Conservation (phyloP, 1,139 yeast species). For the Geotrichum fermentans region DNA sequence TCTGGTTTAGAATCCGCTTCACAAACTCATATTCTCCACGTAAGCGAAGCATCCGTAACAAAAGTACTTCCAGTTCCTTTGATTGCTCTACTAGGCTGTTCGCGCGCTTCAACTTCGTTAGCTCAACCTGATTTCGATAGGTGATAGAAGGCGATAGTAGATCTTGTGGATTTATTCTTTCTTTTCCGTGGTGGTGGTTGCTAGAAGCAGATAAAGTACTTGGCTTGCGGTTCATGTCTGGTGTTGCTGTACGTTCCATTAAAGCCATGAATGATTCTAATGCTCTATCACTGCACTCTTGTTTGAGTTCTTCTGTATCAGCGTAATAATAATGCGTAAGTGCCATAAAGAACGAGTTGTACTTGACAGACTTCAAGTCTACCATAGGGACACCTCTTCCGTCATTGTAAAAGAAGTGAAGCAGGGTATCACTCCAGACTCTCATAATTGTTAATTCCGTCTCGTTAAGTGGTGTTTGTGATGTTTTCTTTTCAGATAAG, state of each 20-base stretch:
- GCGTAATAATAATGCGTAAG: conserved; percentile 60
- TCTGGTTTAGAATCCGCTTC: conserved; percentile 51
- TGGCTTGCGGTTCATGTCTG: neutral
- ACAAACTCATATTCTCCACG: conserved; percentile 47
- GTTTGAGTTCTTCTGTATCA: conserved; percentile 45
- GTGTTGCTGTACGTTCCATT: neutral
- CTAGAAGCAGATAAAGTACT: too few relatives aligned
- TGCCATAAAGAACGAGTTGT: conserved; percentile 58
- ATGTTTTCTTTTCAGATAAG: conserved; percentile 52
- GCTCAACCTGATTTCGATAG: conserved; percentile 1
- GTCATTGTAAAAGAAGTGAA: conserved; percentile 71
- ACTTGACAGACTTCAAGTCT: conserved; percentile 57
- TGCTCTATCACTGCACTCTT: conserved; percentile 47
- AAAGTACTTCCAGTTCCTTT: conserved; percentile 31
- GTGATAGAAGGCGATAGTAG: too few relatives aligned
- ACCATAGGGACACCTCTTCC: conserved; percentile 78
- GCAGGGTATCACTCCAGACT: conserved; percentile 62
- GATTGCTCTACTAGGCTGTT: conserved; percentile 1
- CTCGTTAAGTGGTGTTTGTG: conserved; percentile 48
- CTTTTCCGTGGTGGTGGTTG: too few relatives aligned
- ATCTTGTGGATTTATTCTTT: too few relatives aligned
- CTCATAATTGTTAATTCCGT: conserved; percentile 66
- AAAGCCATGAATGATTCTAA: conserved; percentile 2
- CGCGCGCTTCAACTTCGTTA: neutral
- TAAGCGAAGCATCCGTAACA: conserved; percentile 51